Base-by-base conservation (phyloP, 176 grass and related monocot genomes). In the Eragrostis curvula region DNA sequence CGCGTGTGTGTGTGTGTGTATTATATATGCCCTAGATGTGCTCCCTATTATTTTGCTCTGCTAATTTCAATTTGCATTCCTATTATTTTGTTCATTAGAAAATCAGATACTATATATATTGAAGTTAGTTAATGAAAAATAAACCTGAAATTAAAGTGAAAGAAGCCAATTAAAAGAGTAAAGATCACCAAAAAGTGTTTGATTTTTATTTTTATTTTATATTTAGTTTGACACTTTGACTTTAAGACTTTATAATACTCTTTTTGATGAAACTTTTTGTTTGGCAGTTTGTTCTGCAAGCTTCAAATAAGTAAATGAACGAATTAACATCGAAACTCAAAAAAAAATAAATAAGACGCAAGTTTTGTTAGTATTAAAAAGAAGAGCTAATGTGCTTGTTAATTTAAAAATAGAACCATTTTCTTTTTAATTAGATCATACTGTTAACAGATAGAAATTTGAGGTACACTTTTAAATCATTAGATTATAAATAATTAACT, bases 121-220 rank as follows among this genome's bases (percentile, higher is more conserved):
- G 52, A 75, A 20, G 25, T 84, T 27, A 66, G 50, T 84, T 74
- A 57, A 68, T 75, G 47, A 84, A 50, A 39, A 52, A 84, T 65
- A 78, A 77, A 77, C 46, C 30, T 78, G 73, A 85, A 77, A 69
- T 78, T 57, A 56, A 48, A 74, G 57, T 84, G 41, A 66, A 76
- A 84, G 70, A 39, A 84, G 2, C 17, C 14, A 73, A 75, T 20
- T 84, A 65, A 83, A 74, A 24, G 24, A 63, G 74, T 62, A 77
- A 77, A 77, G 24, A 63, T 77, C 57, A 77, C 57, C 24, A 77
- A 63, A 77, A 77, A 63, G 57, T 77, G 57, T n/a, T 29, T 77
- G 53, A 28, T 62, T n/a, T n/a, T n/a, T n/a, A n/a, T 63, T 63
- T 63, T 75, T 14, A 63, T 63, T 63, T 77, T 30, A 77, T 63